phyloP scores from a whole-genome alignment of 2,329 filamentous ascomycete genomes.

The Fusarium tuaranense region DNA sequence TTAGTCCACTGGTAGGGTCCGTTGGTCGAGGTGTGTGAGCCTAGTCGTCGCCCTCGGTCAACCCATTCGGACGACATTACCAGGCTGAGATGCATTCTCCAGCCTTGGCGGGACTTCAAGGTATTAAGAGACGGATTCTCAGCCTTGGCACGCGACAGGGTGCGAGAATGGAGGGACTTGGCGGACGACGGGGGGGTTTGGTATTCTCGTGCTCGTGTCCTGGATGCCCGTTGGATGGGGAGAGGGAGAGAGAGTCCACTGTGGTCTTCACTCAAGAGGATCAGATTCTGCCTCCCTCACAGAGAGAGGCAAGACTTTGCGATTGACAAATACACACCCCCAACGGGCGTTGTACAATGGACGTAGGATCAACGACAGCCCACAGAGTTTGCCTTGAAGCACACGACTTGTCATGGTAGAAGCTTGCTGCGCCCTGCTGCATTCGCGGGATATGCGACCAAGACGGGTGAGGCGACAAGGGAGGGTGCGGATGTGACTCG shows the following conservation, averaged over 20 bases:
- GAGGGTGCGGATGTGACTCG: neutral
- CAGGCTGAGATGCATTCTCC: slow-evolving; percentile 14
- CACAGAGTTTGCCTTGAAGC: neutral
- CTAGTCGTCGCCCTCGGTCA: slow-evolving; percentile 22
- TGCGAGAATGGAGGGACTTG: slow-evolving; percentile 18
- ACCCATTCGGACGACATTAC: slow-evolving; percentile 24
- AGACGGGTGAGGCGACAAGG: slow-evolving; percentile 1
- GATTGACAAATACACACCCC: neutral
- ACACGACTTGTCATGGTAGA: slow-evolving; percentile 4
- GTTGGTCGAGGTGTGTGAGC: neutral
- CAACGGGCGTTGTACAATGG: neutral
- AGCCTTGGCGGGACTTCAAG: slow-evolving; percentile 19
- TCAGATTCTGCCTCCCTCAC: neutral
- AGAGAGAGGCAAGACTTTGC: neutral
- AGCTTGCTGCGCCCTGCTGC: neutral
- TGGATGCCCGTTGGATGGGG: slow-evolving; percentile 33
- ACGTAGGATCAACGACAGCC: neutral
- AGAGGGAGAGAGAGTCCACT: neutral
- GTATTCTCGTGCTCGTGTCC: slow-evolving; percentile 26
- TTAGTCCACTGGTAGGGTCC: too few relatives aligned
- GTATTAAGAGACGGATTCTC: neutral
- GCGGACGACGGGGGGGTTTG: slow-evolving; percentile 16
- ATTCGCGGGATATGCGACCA: slow-evolving; percentile 1
- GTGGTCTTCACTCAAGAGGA: neutral
- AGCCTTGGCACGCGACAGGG: slow-evolving; percentile 10